Base-by-base conservation (phyloP, 768 basidiomycete genomes). In the Stropharia rugosoannulata region DNA sequence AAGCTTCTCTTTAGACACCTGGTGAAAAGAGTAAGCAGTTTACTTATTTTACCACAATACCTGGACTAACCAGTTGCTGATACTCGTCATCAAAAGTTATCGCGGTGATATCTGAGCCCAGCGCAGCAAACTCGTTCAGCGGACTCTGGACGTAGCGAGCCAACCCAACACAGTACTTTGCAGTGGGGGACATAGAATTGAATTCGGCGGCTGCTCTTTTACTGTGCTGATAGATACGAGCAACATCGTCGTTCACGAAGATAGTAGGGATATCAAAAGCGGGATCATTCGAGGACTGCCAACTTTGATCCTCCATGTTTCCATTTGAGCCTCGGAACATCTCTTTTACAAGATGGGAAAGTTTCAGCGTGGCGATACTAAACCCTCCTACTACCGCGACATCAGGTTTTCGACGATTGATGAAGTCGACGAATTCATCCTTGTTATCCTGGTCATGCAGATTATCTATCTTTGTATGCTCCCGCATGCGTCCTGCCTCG, bases 61-160 rank as follows among this genome's bases (percentile, higher is more conserved):
- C 22, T 29, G 29, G 40, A 69, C 82, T 64, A 59, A 94, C 95
- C 63, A 96, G 70, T 62, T 93, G 88, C 66, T 98, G 97, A 62
- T 85, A 84, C 47, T 94, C 86, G 22, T 93, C 86, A 57, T 92
- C 87, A 58, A 95, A 90, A 0, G 87, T 82, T 54, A 98, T 84
- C 5, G 93, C 87, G 2, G 84, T 75, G 48, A 98, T 85, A 70
- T 97, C 93, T 10, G 80, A 59, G 2, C 95, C 96, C 38, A 98
- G 75, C 1, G 95, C 93, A 15, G 92, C 90, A 67, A 91, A 95
- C 68, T 98, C 97, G 66, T 93, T 96, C 62, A 98, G 71, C 2
- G 97, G 97, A 65, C 86, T 96, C 72, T 98, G 97, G 5, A 84
- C 80, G 64, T 95, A 98, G 55, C 97, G 86, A 38, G 94, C 95